phyloP scores from a whole-genome alignment of 441 rosid species.

The Pelargonium fulgidum region DNA sequence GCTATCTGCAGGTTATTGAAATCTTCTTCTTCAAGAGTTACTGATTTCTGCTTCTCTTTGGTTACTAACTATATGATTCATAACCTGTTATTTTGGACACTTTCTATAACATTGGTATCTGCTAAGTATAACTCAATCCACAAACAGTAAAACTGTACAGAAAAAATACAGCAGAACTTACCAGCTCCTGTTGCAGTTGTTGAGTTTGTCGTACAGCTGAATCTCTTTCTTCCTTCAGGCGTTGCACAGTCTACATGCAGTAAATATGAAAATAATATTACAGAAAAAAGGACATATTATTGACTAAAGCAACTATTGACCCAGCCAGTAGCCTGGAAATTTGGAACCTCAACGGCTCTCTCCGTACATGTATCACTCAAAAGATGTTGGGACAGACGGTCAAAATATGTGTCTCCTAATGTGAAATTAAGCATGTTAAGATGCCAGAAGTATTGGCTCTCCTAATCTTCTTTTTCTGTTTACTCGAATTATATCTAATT shows the following conservation, averaged over 20 bases:
- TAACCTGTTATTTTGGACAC: neutral
- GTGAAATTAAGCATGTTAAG: too few relatives aligned
- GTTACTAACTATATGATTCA: too few relatives aligned
- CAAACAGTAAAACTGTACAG: neutral
- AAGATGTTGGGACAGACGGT: too few relatives aligned
- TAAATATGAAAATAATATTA: neutral
- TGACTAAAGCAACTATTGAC: neutral
- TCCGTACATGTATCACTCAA: too few relatives aligned
- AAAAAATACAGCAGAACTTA: slow-evolving; percentile 21
- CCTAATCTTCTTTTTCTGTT: too few relatives aligned
- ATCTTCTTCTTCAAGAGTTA: too few relatives aligned
- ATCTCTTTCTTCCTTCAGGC: slow-evolving; percentile 76
- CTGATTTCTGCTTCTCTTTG: too few relatives aligned
- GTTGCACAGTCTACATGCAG: slow-evolving; percentile 42
- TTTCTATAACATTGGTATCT: neutral
- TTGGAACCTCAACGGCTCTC: too few relatives aligned
- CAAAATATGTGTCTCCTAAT: too few relatives aligned
- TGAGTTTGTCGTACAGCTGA: slow-evolving; percentile 62
- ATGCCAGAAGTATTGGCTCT: too few relatives aligned
- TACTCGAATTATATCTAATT: too few relatives aligned
- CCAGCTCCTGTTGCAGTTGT: slow-evolving; percentile 82
- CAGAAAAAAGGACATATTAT: neutral
- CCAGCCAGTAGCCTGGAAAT: neutral
- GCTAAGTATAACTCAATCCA: neutral
- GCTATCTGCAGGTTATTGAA: too few relatives aligned